Evolutionary conservation across 2,329 filamentous ascomycete genomes (phyloP).

Genomic region (Colletotrichum australisinense): DNA sequence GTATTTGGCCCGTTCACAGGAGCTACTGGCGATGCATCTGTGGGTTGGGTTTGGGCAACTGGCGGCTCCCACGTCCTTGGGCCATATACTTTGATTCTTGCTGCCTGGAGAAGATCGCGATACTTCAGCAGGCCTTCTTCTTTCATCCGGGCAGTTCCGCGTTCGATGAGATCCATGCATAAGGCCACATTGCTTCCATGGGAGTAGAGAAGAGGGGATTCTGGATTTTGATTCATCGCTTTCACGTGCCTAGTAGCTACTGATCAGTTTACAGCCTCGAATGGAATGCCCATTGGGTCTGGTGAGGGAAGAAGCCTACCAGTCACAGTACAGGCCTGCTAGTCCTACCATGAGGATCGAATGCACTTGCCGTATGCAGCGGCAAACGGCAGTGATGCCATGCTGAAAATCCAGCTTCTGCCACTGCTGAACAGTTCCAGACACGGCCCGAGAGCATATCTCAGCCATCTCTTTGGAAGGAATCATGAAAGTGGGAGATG

Average conservation of each 20-base stretch:
- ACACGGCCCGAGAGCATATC: conserved; percentile 38
- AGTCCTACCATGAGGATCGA: conserved; percentile 38
- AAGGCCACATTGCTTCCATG: conserved; percentile 31
- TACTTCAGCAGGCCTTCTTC: conserved; percentile 19
- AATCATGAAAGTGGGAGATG: conserved; percentile 41
- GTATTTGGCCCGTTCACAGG: not conserved
- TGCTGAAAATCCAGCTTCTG: conserved; percentile 28
- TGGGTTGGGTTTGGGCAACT: not conserved
- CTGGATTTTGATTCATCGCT: conserved; percentile 1
- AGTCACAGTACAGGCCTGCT: conserved; percentile 41
- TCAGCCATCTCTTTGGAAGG: conserved; percentile 39
- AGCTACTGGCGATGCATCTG: not conserved
- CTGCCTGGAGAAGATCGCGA: conserved; percentile 31
- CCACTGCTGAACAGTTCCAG: conserved; percentile 39
- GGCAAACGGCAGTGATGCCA: conserved; percentile 37
- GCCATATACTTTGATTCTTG: conserved; percentile 34
- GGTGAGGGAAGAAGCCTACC: conserved; percentile 29
- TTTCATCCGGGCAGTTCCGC: conserved; percentile 16
- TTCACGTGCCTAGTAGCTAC: conserved; percentile 9
- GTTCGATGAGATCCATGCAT: conserved; percentile 34
- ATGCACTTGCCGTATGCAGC: conserved; percentile 39
- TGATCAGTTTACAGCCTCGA: not conserved
- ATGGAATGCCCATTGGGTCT: too few relatives aligned
- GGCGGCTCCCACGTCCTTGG: not conserved
- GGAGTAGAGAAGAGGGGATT: not conserved